Evolutionary conservation across 345 rosid genomes (phyloP), one percentile per base, ranked within the genome.

Genomic region (Tarenaya hassleriana): DNA sequence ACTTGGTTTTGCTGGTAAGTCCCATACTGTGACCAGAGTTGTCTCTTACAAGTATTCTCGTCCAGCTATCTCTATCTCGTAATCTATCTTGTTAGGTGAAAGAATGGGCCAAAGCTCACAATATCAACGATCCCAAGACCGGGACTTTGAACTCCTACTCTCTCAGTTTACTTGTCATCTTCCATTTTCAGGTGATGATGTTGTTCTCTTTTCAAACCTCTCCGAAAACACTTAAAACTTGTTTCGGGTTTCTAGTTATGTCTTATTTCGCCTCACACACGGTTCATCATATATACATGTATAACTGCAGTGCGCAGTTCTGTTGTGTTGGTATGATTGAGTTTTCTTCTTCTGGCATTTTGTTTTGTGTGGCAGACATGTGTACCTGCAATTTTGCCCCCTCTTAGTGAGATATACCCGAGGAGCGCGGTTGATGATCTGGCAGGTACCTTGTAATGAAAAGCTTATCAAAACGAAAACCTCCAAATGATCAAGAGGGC

Each of bases 21-120:
- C 60, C 50, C 67, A 18, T 35, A 19, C 45, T 58, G 29, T 50
- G 45, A 40, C 39, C 45, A 47, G 15, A 59, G n/a, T 33, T 47
- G 53, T 64, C 43, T 34, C 45, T 47, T 47, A 46, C 39, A 10
- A 33, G 34, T n/a, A 27, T 38, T 33, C 46, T 16, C 7, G 13
- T 40, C 44, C 27, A 17, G 33, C 41, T 56, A 19, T 39, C 4
- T 16, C 9, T 37, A 51, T 31, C 20, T 57, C 7, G 12, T 44
- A 19, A 43, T 58, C 45, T 29, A 58, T 45, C 39, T 62, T 34
- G 63, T 41, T 69, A 90, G 97, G 97, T 91, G 61, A 91, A 87
- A 72, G 96, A 87, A 77, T 91, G 98, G 98, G 96, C 98, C 55
- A 87, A 87, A 77, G 72, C 88, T 56, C 78, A 87, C 47, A 56